Base-by-base conservation (phyloP, 2,329 filamentous ascomycete species). In the Cladophialophora carrionii region DNA sequence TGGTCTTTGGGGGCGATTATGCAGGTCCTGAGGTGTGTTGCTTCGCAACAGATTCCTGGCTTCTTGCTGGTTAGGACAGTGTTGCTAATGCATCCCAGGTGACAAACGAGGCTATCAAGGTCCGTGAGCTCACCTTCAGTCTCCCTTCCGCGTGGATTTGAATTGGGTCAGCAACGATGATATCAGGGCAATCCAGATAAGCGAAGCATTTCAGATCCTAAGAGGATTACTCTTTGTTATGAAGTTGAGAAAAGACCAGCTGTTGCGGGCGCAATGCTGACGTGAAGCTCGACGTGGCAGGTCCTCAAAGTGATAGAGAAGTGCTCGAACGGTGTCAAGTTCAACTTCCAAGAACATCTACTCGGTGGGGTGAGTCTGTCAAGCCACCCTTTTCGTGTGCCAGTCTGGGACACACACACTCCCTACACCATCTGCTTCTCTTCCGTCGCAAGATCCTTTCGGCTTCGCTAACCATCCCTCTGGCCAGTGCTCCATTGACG, bases 301-400 rank as follows among this genome's bases (percentile, higher is more conserved):
- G 81, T 95, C 71, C 85, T 98, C 75, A 90, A 89, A 76, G 84
- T 89, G 4, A 82, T 98, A 65, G 90, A 96, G 81, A 85, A 88
- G 73, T 68, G 58, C 51, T 88, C 87, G 75, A 84, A 88, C 63
- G 85, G 88, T 71, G 84, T 90, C 76, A 89, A 89, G 74, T 96
- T 98, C 82, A 92, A 95, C 77, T 89, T 97, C 73, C 86, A 96
- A 76, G 87, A 96, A 63, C 92, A 97, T 76, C 84, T 96, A 63
- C 86, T 99, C 64, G 93, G 95, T 74, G 94, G 95, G 74, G 94
- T 96, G 86, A 82, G 91, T 86, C 67, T 69, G 26, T 29, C 17
- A 54, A 41, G 31, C 22, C 26, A 22, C 29, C 7, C 8, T 32
- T 17, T 14, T 51, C 8, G 14, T 43, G n/a, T 26, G 24, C 22